These are phyloP conservation scores for Talaromyces marneffei DNA, from an alignment of 2,329 filamentous ascomycete genomes.

Conservation along the genomic window DNA sequence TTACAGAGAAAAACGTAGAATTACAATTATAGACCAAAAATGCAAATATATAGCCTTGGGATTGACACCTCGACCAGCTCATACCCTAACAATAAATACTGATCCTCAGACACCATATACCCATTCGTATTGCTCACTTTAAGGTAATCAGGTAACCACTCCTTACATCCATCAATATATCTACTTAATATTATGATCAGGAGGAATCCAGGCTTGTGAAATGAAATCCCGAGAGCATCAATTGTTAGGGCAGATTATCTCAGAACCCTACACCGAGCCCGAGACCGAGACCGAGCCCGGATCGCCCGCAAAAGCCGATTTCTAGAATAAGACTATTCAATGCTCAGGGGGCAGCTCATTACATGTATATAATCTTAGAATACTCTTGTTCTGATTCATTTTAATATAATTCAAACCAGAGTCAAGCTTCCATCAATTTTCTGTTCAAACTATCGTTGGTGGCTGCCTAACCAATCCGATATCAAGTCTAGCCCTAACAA, in stretches of 20 bases:
- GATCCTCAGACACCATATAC: not conserved
- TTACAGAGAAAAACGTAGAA: no score
- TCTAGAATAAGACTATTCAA: not conserved
- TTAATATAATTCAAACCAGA: not conserved
- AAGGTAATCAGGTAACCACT: not conserved
- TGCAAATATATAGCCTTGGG: no score
- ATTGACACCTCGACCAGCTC: no score
- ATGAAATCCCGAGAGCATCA: not conserved
- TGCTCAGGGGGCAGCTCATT: not conserved
- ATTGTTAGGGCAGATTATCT: not conserved
- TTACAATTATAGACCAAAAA: no score
- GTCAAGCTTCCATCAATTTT: not conserved
- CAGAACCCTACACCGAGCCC: not conserved
- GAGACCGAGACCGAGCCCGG: not conserved
- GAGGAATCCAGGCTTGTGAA: not conserved
- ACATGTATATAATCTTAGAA: not conserved
- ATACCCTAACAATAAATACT: not conserved
- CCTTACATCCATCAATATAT: not conserved
- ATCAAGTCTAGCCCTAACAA: not conserved
- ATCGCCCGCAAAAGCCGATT: not conserved
- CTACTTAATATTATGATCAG: not conserved
- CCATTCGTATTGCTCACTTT: not conserved
- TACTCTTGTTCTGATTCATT: not conserved
- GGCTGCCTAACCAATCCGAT: not conserved
- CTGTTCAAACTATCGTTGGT: not conserved